These are phyloP conservation scores for Aspergillus bertholletiae DNA, from an alignment of 495 filamentous ascomycete species.

Conservation along the genomic window DNA sequence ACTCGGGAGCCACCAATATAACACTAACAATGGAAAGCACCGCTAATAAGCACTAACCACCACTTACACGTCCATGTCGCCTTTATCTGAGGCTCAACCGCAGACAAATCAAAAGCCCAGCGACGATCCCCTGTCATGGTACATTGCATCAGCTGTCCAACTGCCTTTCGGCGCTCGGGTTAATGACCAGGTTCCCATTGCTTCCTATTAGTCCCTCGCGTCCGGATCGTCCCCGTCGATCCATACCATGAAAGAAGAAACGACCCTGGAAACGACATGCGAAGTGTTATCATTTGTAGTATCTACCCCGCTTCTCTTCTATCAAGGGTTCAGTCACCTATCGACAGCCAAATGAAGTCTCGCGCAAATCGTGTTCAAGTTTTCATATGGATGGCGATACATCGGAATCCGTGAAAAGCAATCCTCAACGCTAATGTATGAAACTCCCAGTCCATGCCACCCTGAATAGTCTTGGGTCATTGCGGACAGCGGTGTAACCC, in stretches of 20 bases:
- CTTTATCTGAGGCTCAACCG: slow-evolving; percentile 1
- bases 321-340: background rate
- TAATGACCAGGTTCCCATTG: background rate
- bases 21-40: background rate
- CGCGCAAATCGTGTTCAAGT: background rate
- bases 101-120: background rate
- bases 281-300: background rate
- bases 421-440: background rate
- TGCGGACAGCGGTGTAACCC: background rate
- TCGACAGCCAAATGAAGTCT: background rate
- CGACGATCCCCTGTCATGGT: background rate
- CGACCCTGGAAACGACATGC: background rate
- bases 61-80: background rate
- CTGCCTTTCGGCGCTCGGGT: background rate
- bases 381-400: background rate
- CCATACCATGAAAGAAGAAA: background rate
- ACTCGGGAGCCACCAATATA: background rate
- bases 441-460: background rate
- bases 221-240: background rate
- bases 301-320: background rate
- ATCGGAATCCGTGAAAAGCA: background rate
- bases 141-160: background rate
- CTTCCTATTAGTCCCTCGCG: background rate
- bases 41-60: background rate
- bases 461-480: background rate